Evolutionary conservation across 352 stramenopile genomes (phyloP), one percentile per base, ranked within the genome.

Genomic region (Blastocystis sp.): DNA sequence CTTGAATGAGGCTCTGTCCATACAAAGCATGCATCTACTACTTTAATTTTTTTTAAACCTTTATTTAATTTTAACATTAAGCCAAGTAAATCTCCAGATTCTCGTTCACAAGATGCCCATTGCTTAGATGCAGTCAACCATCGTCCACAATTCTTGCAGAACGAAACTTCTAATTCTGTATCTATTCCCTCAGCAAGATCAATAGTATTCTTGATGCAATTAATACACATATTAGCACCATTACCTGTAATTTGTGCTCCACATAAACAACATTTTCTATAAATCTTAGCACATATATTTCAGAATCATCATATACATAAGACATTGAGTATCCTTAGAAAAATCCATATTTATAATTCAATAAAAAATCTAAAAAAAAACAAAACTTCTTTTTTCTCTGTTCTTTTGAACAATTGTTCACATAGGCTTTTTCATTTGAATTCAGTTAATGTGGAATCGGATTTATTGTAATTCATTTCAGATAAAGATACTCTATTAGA

Each of bases 1-100:
- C 86, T 88, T 44, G 81, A 94, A 76, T 98, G 91, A 2, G 90
- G 87, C 71, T 98, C 91, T 1, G 91, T 99, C 91, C 91, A 99
- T 55, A 99, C 83, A 84, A 91, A 99, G 48, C 80, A 83, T 31
- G 92, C 92, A 70, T 99, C 91, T 7, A 97, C 80, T 37, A 99
- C 76, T 70, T 94, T 39, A 21, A 71, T 77, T 44, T 83, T 81
- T 58, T 58, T 58, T 27, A 58, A 23, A 18, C 48, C 48, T 11
- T 58, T 44, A 56, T 94, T 89, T 75, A 96, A 96, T 64, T 87
- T 85, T 21, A 99, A 75, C 70, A 88, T 97, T 37, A 98, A 75
- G 10, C 84, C 80, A 69, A 99, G 87, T 28, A 98, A 75, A 70
- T 98, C 90, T 40, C 84, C 76, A 58, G 82, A 94, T 74, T 99